phyloP scores from a whole-genome alignment of 164 flowering plant species.

The Liriodendron chinense region DNA sequence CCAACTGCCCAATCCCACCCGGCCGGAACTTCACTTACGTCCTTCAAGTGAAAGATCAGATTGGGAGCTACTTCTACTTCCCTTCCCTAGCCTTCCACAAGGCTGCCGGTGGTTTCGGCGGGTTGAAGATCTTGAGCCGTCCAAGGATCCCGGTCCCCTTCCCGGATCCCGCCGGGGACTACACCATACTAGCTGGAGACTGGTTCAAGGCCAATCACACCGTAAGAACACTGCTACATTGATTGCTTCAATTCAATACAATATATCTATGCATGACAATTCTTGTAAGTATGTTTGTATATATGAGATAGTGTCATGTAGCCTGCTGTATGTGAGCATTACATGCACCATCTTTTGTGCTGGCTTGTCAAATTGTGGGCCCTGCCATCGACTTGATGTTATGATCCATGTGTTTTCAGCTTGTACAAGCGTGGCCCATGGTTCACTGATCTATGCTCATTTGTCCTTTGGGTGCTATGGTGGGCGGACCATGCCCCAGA shows the following conservation, averaged over 20 bases:
- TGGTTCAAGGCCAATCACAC: conserved; percentile 78
- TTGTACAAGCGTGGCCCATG: no score
- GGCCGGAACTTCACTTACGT: conserved; percentile 81
- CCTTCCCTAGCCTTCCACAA: conserved; percentile 82
- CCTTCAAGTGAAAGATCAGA: conserved; percentile 91
- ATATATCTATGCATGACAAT: neutral
- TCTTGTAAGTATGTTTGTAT: neutral
- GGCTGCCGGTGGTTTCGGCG: conserved; percentile 91
- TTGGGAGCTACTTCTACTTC: conserved; percentile 85
- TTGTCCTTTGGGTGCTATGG: no score
- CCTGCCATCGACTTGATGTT: no score
- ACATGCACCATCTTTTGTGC: no score
- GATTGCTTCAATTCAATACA: neutral
- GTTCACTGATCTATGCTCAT: no score
- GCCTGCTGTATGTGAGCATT: neutral
- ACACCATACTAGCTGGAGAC: conserved; percentile 76
- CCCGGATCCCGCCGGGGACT: conserved; percentile 79
- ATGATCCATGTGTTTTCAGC: no score
- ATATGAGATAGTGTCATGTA: neutral
- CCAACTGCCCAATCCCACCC: conserved; percentile 93
- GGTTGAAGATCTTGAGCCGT: conserved; percentile 72
- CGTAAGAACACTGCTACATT: conserved; percentile 30
- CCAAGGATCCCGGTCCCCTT: conserved; percentile 89
- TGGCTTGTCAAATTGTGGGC: neutral
- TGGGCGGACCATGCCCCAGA: no score